phyloP scores from a whole-genome alignment of 192 early-diverging fungal species.

The Backusella morwellensis region DNA sequence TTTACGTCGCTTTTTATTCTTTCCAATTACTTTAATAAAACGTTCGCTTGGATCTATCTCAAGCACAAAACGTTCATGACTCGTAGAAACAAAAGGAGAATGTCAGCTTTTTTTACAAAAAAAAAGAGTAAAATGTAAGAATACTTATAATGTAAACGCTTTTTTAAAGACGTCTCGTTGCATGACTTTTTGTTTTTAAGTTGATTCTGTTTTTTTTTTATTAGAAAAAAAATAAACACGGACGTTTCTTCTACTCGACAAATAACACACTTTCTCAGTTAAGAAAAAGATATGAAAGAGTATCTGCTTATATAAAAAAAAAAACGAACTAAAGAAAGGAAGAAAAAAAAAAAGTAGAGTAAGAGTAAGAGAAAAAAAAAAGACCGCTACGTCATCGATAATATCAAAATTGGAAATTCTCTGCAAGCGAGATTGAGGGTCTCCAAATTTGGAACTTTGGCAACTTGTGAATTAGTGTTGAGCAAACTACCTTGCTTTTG shows the following conservation, averaged over 20 bases:
- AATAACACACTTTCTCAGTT: neutral
- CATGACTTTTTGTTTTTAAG: slow-evolving; percentile 9
- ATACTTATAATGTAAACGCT: slow-evolving; percentile 40
- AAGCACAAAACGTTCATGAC: slow-evolving; percentile 52
- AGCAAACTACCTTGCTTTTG: no score
- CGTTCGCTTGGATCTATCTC: slow-evolving; percentile 47
- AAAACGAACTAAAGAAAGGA: neutral
- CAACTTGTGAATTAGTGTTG: no score
- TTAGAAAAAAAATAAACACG: neutral
- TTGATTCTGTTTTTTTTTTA: neutral
- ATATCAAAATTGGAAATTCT: neutral
- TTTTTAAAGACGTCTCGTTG: slow-evolving; percentile 30
- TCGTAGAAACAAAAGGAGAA: slow-evolving; percentile 30
- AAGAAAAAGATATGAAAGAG: neutral
- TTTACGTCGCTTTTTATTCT: neutral
- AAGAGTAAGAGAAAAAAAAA: neutral
- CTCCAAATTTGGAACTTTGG: no score
- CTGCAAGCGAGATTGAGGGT: no score
- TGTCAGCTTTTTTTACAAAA: neutral
- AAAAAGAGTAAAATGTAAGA: neutral
- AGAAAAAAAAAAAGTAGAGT: neutral
- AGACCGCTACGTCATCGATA: neutral
- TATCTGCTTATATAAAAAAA: neutral
- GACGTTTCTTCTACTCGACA: neutral
- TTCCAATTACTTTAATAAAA: slow-evolving; percentile 39